Percentiles rank a stretch among this genome's conserved stretches.
phyloP scores from a whole-genome alignment of 164 flowering plant genomes.

The Vitis rupestris region DNA sequence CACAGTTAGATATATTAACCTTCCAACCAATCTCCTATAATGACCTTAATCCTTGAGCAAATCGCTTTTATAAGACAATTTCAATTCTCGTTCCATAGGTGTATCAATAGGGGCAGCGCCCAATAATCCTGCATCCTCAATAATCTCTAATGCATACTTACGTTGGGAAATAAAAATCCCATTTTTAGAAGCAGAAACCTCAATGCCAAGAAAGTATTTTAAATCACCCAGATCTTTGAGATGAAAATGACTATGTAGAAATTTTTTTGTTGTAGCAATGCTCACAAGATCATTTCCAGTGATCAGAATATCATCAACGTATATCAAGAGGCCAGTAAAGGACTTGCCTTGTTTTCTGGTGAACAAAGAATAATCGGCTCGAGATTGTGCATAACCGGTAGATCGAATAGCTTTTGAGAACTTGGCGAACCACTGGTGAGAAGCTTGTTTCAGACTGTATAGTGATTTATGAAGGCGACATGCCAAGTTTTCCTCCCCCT shows the following conservation, averaged over 20 bases:
- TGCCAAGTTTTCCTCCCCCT: background rate
- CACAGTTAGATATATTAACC: background rate
- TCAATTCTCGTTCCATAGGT: background rate
- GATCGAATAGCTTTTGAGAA: background rate
- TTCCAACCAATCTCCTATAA: background rate
- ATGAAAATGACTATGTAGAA: background rate
- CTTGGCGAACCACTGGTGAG: background rate
- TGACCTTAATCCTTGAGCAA: constrained; percentile 1
- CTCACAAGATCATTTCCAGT: background rate
- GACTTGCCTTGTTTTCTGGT: background rate
- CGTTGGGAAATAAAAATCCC: constrained; percentile 3
- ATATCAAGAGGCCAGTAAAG: background rate
- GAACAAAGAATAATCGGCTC: background rate
- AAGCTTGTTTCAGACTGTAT: background rate
- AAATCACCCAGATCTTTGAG: background rate
- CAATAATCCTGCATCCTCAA: background rate
- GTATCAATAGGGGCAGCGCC: background rate
- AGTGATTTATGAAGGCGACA: background rate
- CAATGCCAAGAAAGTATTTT: background rate
- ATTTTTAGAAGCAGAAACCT: background rate
- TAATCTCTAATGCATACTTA: background rate
- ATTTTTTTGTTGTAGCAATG: background rate
- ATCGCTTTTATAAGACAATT: constrained; percentile 3
- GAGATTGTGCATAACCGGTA: background rate
- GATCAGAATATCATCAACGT: no score